Base-by-base conservation (phyloP, 2,329 filamentous ascomycete species). In the Colletotrichum kahawae region DNA sequence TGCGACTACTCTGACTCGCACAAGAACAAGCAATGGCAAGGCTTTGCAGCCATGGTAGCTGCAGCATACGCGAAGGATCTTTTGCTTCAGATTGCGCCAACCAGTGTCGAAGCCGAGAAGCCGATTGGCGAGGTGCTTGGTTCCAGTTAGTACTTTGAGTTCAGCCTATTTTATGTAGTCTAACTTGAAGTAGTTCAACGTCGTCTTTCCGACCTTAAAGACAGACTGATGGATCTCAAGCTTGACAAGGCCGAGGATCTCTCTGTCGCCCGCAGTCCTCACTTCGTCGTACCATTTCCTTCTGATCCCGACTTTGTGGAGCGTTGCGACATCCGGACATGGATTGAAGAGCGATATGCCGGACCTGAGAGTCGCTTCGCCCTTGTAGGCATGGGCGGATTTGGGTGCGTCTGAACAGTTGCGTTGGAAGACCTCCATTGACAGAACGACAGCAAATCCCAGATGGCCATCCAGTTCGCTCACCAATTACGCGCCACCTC, bases 1-100 rank as follows among this genome's bases (percentile, higher is more conserved):
- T 87, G 82, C n/a, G 83, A 86, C 65, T 87, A 86, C 63, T 80
- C 83, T 5, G 85, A 87, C 70, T 82, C 79, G 1, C 83, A 86
- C 68, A 86, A 86, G 67, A 82, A 81, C 29, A 81, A 86, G 7
- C 38, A 43, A 9, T 86, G 84, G 85, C 83, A 85, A 21, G 43
- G 48, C 1, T 85, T 84, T 71, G 83, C 85, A 0, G 83, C 85
- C 1, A 76, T 77, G 0, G 79, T 80, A 0, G 84, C 85, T 0
- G 84, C 84, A 1, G 81, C 81, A 8, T 80, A 77, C 5, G 82
- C 83, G 2, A 68, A 27, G 13, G 66, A 68, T 12, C 27, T 68
- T 4, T 21, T 68, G 4, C 8, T 1, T 4, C 43, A 51, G 16
- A 51, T 51, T 51, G 43, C 43, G 13, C 43, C 18, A 18, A 51